Evolutionary conservation across 768 basidiomycete species (phyloP).

Genomic region (Panaeolus cyanescens): DNA sequence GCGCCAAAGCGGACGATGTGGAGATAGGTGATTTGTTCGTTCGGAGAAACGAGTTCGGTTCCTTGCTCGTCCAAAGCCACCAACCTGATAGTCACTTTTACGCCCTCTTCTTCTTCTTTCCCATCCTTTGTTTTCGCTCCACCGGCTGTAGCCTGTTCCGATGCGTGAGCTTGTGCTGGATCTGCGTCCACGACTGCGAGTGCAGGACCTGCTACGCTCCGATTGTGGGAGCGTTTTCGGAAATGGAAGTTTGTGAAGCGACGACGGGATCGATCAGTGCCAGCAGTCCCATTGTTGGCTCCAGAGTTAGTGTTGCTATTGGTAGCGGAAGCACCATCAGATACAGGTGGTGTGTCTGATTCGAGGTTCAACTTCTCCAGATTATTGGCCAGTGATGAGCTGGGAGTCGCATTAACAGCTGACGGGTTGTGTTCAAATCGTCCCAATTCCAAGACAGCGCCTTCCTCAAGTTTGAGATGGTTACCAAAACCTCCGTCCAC

Average conservation of each 20-base stretch:
- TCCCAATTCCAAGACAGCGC: constrained; percentile 78
- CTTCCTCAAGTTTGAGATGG: constrained; percentile 72
- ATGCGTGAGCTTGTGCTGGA: constrained; percentile 30
- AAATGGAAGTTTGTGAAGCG: constrained; percentile 73
- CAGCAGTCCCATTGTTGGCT: background rate
- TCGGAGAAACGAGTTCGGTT: constrained; percentile 63
- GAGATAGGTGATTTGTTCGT: constrained; percentile 89
- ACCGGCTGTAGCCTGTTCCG: constrained; percentile 26
- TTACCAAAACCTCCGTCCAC: constrained; percentile 86
- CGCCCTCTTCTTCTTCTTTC: constrained; percentile 61
- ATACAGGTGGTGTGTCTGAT: background rate
- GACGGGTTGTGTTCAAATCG: constrained; percentile 54
- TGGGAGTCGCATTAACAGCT: constrained; percentile 9
- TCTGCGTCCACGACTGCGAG: constrained; percentile 78
- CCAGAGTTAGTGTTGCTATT: background rate
- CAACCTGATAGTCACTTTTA: constrained; percentile 77
- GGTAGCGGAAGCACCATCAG: constrained; percentile 2
- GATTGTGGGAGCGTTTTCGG: constrained; percentile 54
- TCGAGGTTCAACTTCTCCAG: background rate
- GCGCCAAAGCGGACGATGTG: constrained; percentile 80
- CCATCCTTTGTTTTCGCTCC: constrained; percentile 36
- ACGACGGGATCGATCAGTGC: constrained; percentile 28
- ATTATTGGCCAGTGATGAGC: background rate
- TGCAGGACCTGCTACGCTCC: constrained; percentile 72
- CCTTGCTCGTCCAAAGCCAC: constrained; percentile 82